Evolutionary conservation across 495 filamentous ascomycete species (phyloP).

Genomic region (Neurospora terricola): DNA sequence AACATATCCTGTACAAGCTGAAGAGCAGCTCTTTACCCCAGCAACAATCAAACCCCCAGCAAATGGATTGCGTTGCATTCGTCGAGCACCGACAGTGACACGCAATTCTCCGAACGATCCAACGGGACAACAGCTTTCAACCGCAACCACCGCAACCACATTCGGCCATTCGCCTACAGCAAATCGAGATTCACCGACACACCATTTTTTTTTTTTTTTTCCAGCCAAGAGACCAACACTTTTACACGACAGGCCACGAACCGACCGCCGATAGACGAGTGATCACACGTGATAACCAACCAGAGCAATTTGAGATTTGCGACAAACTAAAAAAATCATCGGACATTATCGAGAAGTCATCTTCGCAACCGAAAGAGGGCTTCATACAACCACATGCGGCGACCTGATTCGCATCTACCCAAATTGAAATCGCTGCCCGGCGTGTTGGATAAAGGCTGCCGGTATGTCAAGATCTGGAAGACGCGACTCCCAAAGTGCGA

Average conservation of each 20-base stretch:
- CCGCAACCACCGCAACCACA: background rate
- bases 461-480: conserved; percentile 9
- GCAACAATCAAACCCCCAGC: background rate
- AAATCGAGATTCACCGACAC: background rate
- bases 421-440: conserved; percentile 1
- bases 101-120: background rate
- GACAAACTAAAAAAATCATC: background rate
- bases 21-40: background rate
- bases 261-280: conserved; percentile 21
- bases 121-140: background rate
- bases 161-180: background rate
- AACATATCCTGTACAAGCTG: background rate
- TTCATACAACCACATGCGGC: conserved; percentile 2
- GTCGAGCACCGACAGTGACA: background rate
- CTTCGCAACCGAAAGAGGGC: background rate
- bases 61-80: background rate
- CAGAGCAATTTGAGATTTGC: background rate
- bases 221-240: background rate
- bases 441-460: conserved; percentile 16
- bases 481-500: background rate
- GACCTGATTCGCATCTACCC: background rate
- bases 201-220: background rate
- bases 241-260: conserved; percentile 28
- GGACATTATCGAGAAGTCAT: background rate
- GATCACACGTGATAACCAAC: conserved; percentile 10